Base-by-base conservation (phyloP, 768 basidiomycete species). In the Serendipita sp. region DNA sequence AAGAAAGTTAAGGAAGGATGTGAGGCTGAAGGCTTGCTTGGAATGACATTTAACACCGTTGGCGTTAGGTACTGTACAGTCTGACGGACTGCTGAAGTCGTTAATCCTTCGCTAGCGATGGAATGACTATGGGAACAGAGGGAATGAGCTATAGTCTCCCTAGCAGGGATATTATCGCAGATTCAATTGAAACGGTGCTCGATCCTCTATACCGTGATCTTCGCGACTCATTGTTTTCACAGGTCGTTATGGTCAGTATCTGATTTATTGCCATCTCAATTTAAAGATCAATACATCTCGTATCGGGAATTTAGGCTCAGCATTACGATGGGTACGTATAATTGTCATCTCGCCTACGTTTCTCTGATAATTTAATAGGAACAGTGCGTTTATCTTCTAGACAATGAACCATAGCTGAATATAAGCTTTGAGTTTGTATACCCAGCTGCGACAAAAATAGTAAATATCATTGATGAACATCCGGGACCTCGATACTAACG, bases 371-470 rank as follows among this genome's bases (percentile, higher is more conserved):
- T 31, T 33, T n/a, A 22, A 24, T 34, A 58, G 53, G 9, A 58
- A 58, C 53, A 58, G 53, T 58, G 20, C 26, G 53, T 58, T 33
- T 28, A n/a, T 30, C 7, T 20, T 11, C 9, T 7, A 22, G 45
- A 28, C 28, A 50, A n/a, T 5, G 53, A 58, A 34, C 17, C 56
- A 20, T 28, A 31, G 9, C 13, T 60, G 14, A 41, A n/a, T 17
- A 20, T 33, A 42, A 3, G 4, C 13, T 44, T 24, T 42, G n/a
- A 41, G 66, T 92, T 67, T 82, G 86, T 3, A 79, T 91, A 61
- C 90, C 90, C 17, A 89, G 90, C 62, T 92, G 90, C 66, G 90
- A 92, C 73, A 92, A 92, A 75, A 92, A 92, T 70, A 91, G 67
- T 65, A 41, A 43, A 62, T 45, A 16, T 22, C 34, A 58, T 31